A percentile compares a stretch with the other conserved stretches of the same genome.
Evolutionary conservation across 1,284 basidiomycete species (phyloP).

Genomic region (Ustilago trichophora): DNA sequence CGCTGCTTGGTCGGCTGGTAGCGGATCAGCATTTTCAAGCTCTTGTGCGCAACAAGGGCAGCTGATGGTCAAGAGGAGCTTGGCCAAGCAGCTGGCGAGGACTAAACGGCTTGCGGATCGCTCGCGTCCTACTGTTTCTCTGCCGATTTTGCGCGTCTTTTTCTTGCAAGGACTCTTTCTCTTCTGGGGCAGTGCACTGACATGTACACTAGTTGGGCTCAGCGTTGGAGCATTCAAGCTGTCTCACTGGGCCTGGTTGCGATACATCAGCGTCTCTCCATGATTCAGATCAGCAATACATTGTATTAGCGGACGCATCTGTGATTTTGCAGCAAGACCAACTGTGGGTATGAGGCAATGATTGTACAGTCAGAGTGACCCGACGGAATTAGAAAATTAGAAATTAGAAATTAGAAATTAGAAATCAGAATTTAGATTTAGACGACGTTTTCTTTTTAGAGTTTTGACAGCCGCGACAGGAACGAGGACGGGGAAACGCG

Average conservation of each 20-base stretch:
- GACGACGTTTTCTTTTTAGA: no score
- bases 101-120: constrained; percentile 7
- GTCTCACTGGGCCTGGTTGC: constrained; percentile 18
- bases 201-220: constrained; percentile 2
- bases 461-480: no score
- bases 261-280: constrained; percentile 5
- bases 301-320: no score
- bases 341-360: no score
- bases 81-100: constrained; percentile 13
- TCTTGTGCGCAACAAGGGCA: constrained; percentile 1
- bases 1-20: not conserved
- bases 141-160: constrained; percentile 14
- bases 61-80: constrained; percentile 4
- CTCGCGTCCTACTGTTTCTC: constrained; percentile 5
- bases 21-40: constrained; percentile 6
- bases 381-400: no score
- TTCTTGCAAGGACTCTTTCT: constrained; percentile 25
- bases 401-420: no score
- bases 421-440: no score
- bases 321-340: no score
- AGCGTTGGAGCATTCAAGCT: constrained; percentile 13
- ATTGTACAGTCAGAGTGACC: no score
- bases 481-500: no score
- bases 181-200: constrained; percentile 21
- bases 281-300: no score